phyloP scores from a whole-genome alignment of 2,329 filamentous ascomycete genomes.

The Dothideomycetes sp. region DNA sequence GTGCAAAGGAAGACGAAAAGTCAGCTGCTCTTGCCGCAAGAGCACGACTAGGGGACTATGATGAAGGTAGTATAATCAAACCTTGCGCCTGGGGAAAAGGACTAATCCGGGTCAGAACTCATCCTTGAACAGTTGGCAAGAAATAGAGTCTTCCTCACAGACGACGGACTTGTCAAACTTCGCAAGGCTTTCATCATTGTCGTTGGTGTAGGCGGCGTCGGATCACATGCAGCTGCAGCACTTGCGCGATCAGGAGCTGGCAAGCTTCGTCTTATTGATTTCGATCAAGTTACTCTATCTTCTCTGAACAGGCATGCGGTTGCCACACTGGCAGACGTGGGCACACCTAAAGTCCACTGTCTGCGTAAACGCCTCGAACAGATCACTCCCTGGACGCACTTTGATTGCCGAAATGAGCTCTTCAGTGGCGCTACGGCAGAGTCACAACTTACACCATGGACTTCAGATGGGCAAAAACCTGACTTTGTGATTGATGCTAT shows the following conservation, averaged over 20 bases:
- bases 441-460: slow-evolving; percentile 57
- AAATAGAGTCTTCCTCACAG: slow-evolving; percentile 80
- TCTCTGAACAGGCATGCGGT: slow-evolving; percentile 94
- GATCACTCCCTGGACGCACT: slow-evolving; percentile 82
- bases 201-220: slow-evolving; percentile 88
- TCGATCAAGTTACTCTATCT: slow-evolving; percentile 92
- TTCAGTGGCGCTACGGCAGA: slow-evolving; percentile 60
- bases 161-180: slow-evolving; percentile 68
- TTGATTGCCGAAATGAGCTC: slow-evolving; percentile 76
- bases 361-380: slow-evolving; percentile 70
- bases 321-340: slow-evolving; percentile 86
- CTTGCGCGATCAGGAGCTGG: slow-evolving; percentile 82
- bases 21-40: slow-evolving; percentile 47
- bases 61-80: slow-evolving; percentile 37
- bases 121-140: slow-evolving; percentile 90
- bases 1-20: slow-evolving; percentile 44
- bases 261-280: slow-evolving; percentile 83
- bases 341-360: slow-evolving; percentile 81
- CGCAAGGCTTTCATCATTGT: slow-evolving; percentile 76
- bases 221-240: slow-evolving; percentile 79
- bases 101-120: slow-evolving; percentile 47
- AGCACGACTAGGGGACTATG: slow-evolving; percentile 53
- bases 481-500: slow-evolving; percentile 95
- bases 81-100: slow-evolving; percentile 5
- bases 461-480: slow-evolving; percentile 46